Conservation (phyloP, 2,329 filamentous ascomycete species). For the Pseudogymnoascus sp. region DNA sequence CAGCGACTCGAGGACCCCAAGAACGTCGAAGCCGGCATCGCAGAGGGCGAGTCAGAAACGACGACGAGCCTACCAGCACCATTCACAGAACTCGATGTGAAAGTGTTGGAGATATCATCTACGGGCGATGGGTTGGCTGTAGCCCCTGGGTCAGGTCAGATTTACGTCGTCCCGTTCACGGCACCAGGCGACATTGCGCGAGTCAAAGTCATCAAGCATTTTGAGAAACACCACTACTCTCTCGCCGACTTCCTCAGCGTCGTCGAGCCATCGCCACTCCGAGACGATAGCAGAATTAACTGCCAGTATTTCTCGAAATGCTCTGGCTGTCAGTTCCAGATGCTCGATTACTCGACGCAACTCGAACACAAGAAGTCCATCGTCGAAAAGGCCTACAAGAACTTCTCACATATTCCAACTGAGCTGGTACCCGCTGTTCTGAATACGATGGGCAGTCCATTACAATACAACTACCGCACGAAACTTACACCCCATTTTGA, state of each 20-base stretch:
- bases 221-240: slow-evolving; percentile 57
- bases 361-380: slow-evolving; percentile 76
- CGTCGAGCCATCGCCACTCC: slow-evolving; percentile 60
- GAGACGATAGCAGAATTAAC: slow-evolving; percentile 67
- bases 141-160: slow-evolving; percentile 49
- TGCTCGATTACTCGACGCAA: slow-evolving; percentile 84
- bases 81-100: slow-evolving; percentile 71
- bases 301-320: slow-evolving; percentile 86
- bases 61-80: slow-evolving; percentile 47
- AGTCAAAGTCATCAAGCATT: slow-evolving; percentile 71
- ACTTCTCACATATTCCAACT: slow-evolving; percentile 78
- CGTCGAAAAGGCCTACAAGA: slow-evolving; percentile 82
- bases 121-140: slow-evolving; percentile 85
- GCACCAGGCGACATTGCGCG: slow-evolving; percentile 75
- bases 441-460: slow-evolving; percentile 81
- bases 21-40: slow-evolving; percentile 18
- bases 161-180: slow-evolving; percentile 85
- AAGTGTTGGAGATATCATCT: slow-evolving; percentile 76
- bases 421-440: slow-evolving; percentile 66
- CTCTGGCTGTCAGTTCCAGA: slow-evolving; percentile 94
- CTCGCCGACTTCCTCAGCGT: slow-evolving; percentile 78
- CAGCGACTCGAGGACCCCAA: slow-evolving; percentile 28
- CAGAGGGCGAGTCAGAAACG: slow-evolving; percentile 19
- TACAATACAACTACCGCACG: slow-evolving; percentile 90
- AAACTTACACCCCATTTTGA: slow-evolving; percentile 97